Evolutionary conservation across 2,329 filamentous ascomycete genomes (phyloP), one percentile per base, ranked within the genome.

Genomic region (Phaeosphaeria sp.): DNA sequence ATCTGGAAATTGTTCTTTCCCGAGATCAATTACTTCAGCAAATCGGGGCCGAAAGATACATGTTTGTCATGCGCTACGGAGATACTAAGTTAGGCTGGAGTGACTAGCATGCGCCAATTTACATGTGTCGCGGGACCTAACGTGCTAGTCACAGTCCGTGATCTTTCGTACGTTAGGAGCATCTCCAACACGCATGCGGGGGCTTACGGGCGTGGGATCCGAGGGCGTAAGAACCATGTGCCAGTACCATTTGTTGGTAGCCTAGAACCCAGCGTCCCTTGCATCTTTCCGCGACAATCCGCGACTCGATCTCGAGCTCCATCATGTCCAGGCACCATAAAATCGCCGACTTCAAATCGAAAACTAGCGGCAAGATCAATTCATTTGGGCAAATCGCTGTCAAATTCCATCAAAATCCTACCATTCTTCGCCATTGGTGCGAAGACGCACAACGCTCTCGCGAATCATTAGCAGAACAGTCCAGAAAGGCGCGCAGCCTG

Each of bases 381-480:
- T 54, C 57, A 0, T 59, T 63, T 48, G 64, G 66, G 6, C 66
- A 67, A 36, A 52, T 66, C 27, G 59, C 58, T 0, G 58, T 67
- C 10, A 51, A 62, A 25, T 68, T 67, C 23, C 66, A 68, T 46
- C 50, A 52, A 2, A 66, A 63, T 44, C 60, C 66, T 3, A 58
- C 49, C 10, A 55, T 53, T 2, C 48, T 68, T n/a, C 58, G 53
- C 44, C 58, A 58, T 33, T 68, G 63, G 63, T 66, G 67, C 47
- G 56, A 63, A 5, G 60, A 62, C 21, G 46, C 56, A 1, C 63
- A 67, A 13, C 30, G 46, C n/a, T 59, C 46, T 59, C 39, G 50
- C 13, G 55, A 36, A 4, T 53, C 6, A 55, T 46, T 46, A 58
- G 50, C 9, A 60, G 53, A 22, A 53, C 52, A 18, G 27, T 48